Base-by-base conservation (phyloP, 805 yeast species). In the Saccharomyces eubayanus region DNA sequence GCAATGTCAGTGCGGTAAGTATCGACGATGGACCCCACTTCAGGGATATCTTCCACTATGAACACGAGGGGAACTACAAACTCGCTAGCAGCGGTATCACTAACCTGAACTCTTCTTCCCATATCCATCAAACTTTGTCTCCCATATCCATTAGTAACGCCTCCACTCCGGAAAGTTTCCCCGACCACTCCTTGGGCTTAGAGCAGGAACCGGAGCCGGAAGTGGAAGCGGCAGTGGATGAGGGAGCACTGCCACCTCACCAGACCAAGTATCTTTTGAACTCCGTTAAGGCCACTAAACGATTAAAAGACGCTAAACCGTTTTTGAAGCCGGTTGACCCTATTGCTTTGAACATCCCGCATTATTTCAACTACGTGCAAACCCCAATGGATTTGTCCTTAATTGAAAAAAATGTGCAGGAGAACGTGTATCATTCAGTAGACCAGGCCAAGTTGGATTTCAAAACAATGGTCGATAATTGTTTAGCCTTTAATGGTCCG, bases 351-450 rank as follows among this genome's bases (percentile, higher is more conserved):
- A 89, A 91, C 64, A 87, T 94, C 53, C 99, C 99, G 4, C 82
- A 87, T 58, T 94, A 94, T 70, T 89, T 85, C 70, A 90, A 89
- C 62, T 83, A 80, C 63, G 83, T 94, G 63, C 77, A 80, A 59
- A 77, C 85, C 63, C 99, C 99, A 46, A 94, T 94, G 97, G 98
- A 92, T 69, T 74, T 94, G 40, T 80, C 91, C 3, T 89, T 97
- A 1, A 87, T 94, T 59, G 99, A 94, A 70, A 81, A 79, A 62
- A 92, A 91, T 70, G 72, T 91, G 43, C 75, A 67, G 46, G 81
- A 70, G 6, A 81, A 82, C 64, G 91, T 89, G 1, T 94, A 91
- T 70, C 85, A 79, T 58, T 76, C 79, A 5, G 84, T 89, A 11
- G 79, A 79, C 58, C 83, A 83, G 57, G 80, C 91, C 46, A 79